phyloP scores from a whole-genome alignment of 78 protist species.

The slime mould (Dictyostelium discoideum) region dicty_2.7 NC_007089.4:2425001-2425500 shows the following conservation, averaged over 20 bases:
- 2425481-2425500: constrained; percentile 36
- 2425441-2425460: neutral
- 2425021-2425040: neutral
- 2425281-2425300: no score
- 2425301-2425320: no score
- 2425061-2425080: constrained; percentile 14
- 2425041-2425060: neutral
- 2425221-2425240: neutral
- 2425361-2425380: neutral
- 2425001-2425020: neutral
- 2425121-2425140: constrained; percentile 15
- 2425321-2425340: no score
- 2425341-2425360: no score
- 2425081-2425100: constrained; percentile 42
- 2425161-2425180: constrained; percentile 43
- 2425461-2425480: neutral
- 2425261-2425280: neutral
- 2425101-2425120: constrained; percentile 40
- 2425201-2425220: constrained; percentile 37
- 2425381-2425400: constrained; percentile 26
- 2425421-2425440: constrained; percentile 33
- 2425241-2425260: neutral
- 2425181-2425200: constrained; percentile 59
- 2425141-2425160: constrained; percentile 32
- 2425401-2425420: constrained; percentile 20